phyloP scores from a whole-genome alignment of 2,329 filamentous ascomycete species.

The Monosporascus sp. region DNA sequence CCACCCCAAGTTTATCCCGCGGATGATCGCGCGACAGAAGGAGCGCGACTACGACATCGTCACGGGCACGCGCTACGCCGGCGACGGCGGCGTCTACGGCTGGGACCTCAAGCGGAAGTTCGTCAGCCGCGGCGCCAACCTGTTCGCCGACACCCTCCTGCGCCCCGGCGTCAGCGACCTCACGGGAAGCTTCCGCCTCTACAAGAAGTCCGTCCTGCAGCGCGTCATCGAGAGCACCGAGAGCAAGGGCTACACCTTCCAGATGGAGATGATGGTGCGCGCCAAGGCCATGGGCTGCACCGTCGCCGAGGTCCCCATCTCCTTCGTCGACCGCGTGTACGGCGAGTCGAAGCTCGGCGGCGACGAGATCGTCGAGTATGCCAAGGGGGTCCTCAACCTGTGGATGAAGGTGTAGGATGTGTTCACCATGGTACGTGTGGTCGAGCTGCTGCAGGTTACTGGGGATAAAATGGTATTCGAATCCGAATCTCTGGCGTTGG shows the following conservation, averaged over 20 bases:
- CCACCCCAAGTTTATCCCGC: conserved; percentile 97
- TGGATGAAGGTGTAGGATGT: conserved; percentile 66
- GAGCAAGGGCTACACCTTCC: conserved; percentile 97
- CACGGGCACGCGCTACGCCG: conserved; percentile 90
- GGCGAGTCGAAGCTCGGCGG: conserved; percentile 93
- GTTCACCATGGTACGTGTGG: neutral
- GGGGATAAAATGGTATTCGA: conserved; percentile 4
- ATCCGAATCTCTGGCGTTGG: conserved; percentile 18
- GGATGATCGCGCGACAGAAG: conserved; percentile 82
- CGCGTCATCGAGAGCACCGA: conserved; percentile 87
- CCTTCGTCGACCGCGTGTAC: conserved; percentile 91
- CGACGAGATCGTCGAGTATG: conserved; percentile 94
- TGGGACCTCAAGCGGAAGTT: conserved; percentile 94
- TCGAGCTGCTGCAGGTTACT: conserved; percentile 4
- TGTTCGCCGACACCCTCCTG: conserved; percentile 92
- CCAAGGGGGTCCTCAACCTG: conserved; percentile 73
- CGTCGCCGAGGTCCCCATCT: conserved; percentile 93
- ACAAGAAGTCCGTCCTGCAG: conserved; percentile 84
- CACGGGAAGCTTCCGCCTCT: conserved; percentile 90
- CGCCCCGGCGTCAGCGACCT: conserved; percentile 91
- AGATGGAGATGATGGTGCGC: conserved; percentile 99
- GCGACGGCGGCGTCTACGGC: conserved; percentile 82
- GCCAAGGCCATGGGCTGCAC: conserved; percentile 94
- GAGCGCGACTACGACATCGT: conserved; percentile 86
- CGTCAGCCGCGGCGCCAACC: conserved; percentile 80